Percentiles rank a stretch among this genome's conserved stretches.
phyloP scores from a whole-genome alignment of 495 filamentous ascomycete species.

The Tricharina praecox region DNA sequence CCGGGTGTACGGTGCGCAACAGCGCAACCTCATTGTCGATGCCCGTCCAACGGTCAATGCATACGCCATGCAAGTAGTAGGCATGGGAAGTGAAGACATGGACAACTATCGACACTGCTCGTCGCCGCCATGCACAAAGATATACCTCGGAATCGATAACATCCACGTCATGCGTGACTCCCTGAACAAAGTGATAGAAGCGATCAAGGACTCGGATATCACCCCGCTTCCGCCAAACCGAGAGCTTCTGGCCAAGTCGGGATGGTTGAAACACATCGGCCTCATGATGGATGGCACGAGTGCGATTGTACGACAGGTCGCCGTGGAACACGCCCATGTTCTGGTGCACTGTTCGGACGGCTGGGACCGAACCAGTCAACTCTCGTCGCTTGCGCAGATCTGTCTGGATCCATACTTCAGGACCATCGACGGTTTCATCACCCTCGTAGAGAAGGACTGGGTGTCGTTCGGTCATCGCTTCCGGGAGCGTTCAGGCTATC shows the following conservation, averaged over 20 bases:
- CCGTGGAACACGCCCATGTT: constrained; percentile 81
- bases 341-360: constrained; percentile 96
- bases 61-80: constrained; percentile 84
- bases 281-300: constrained; percentile 69
- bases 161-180: constrained; percentile 98
- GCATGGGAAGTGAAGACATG: constrained; percentile 93
- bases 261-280: constrained; percentile 82
- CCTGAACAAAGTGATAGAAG: constrained; percentile 70
- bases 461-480: constrained; percentile 97
- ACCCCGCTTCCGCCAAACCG: constrained; percentile 68
- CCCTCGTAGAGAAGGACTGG: constrained; percentile 95
- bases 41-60: constrained; percentile 92
- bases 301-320: constrained; percentile 75
- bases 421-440: constrained; percentile 88
- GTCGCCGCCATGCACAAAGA: constrained; percentile 42
- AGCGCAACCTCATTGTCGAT: constrained; percentile 91
- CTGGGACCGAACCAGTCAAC: constrained; percentile 92
- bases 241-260: constrained; percentile 65
- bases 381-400: constrained; percentile 84
- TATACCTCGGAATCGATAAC: constrained; percentile 94
- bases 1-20: constrained; percentile 73
- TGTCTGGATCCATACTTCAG: constrained; percentile 93
- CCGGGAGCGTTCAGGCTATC: constrained; percentile 64
- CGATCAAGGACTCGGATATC: constrained; percentile 82
- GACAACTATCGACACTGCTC: constrained; percentile 78